A percentile compares a stretch with the other conserved stretches of the same genome.
Conservation (phyloP, 1,139 yeast species). For the Diutina neorugosa region DNA sequence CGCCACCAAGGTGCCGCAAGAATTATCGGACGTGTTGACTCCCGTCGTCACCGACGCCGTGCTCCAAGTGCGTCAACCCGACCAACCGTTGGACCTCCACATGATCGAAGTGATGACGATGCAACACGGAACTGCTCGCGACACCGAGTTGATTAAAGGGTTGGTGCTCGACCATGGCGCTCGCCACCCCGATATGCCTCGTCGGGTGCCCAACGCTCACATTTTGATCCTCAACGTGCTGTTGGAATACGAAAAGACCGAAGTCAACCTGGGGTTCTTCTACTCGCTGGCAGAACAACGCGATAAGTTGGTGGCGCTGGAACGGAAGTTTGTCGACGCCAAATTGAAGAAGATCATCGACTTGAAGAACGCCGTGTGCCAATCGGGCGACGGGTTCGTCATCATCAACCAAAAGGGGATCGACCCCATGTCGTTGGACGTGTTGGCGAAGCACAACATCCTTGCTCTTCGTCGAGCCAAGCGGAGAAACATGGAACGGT, state of each 20-base stretch:
- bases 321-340: constrained; percentile 89
- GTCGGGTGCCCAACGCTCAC: constrained; percentile 67
- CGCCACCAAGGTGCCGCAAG: constrained; percentile 70
- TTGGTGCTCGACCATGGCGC: constrained; percentile 97
- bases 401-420: constrained; percentile 97
- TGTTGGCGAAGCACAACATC: constrained; percentile 85
- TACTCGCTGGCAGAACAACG: constrained; percentile 94
- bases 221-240: constrained; percentile 86
- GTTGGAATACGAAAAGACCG: constrained; percentile 94
- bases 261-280: constrained; percentile 92
- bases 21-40: constrained; percentile 66
- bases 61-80: constrained; percentile 51
- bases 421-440: constrained; percentile 95
- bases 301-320: constrained; percentile 87
- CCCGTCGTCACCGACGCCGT: constrained; percentile 98
- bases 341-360: constrained; percentile 86
- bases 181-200: constrained; percentile 99
- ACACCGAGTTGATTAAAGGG: constrained; percentile 77
- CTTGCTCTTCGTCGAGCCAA: constrained; percentile 95
- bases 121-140: constrained; percentile 85
- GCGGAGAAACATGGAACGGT: constrained; percentile 97
- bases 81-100: constrained; percentile 65
- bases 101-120: constrained; percentile 98
- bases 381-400: constrained; percentile 72
- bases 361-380: constrained; percentile 81